These are phyloP conservation scores for Pestalotiopsis fici DNA, from an alignment of 2,329 filamentous ascomycete species.

Conservation along the genomic window DNA sequence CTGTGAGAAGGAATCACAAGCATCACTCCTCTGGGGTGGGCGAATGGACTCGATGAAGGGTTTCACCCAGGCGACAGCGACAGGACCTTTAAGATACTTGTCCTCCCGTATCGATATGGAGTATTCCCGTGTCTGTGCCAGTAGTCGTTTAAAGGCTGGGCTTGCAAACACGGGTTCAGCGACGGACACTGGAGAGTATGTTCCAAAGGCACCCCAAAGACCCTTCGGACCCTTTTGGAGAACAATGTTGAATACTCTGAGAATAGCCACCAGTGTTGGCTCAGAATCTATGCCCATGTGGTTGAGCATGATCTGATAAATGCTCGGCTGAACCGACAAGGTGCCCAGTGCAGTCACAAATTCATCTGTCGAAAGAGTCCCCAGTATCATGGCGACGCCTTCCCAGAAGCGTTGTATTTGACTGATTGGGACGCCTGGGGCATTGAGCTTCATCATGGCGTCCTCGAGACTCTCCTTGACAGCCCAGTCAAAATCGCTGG, in stretches of 20 bases:
- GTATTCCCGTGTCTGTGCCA: slow-evolving; percentile 60
- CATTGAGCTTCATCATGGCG: slow-evolving; percentile 64
- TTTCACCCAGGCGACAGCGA: slow-evolving; percentile 77
- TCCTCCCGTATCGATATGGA: slow-evolving; percentile 52
- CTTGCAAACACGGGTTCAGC: slow-evolving; percentile 83
- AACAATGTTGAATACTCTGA: slow-evolving; percentile 70
- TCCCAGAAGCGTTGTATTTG: slow-evolving; percentile 77
- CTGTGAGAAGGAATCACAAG: slow-evolving; percentile 76
- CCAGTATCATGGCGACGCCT: slow-evolving; percentile 73
- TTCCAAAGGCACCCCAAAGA: slow-evolving; percentile 87
- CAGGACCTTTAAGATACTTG: slow-evolving; percentile 54
- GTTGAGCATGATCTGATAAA: slow-evolving; percentile 61
- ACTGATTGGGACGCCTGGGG: slow-evolving; percentile 37
- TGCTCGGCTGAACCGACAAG: slow-evolving; percentile 76
- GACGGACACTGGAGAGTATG: slow-evolving; percentile 77
- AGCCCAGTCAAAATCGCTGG: slow-evolving; percentile 83
- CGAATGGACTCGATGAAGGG: slow-evolving; percentile 79
- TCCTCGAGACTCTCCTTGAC: slow-evolving; percentile 72
- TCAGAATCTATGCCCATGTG: slow-evolving; percentile 56
- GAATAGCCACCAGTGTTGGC: slow-evolving; percentile 65
- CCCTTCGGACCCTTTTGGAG: slow-evolving; percentile 75
- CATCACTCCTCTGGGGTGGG: slow-evolving; percentile 73
- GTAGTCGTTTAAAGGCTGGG: slow-evolving; percentile 61
- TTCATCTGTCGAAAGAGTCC: slow-evolving; percentile 69
- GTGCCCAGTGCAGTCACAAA: slow-evolving; percentile 78